phyloP scores from a whole-genome alignment of 768 basidiomycete species.

The Amanita phalloides region DNA sequence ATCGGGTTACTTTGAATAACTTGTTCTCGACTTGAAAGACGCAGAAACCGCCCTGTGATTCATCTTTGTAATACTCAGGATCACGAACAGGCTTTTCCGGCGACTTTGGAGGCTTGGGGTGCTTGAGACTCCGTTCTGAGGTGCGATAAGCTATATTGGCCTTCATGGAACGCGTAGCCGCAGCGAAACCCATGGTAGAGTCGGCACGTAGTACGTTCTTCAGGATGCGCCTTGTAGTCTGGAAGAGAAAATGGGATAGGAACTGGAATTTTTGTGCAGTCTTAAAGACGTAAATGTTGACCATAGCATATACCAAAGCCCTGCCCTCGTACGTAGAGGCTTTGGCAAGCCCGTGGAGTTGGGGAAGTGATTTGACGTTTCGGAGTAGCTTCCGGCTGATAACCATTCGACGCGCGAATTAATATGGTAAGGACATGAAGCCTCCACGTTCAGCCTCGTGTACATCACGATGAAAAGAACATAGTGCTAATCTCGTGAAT shows the following conservation, averaged over 20 bases:
- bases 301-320: conserved; percentile 16
- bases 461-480: conserved; percentile 4
- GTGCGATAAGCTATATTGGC: conserved; percentile 9
- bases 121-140: conserved; percentile 5
- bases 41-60: conserved; percentile 37
- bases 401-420: conserved; percentile 2
- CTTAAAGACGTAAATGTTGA: conserved; percentile 25
- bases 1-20: conserved; percentile 45
- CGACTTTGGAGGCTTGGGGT: conserved; percentile 2
- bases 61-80: conserved; percentile 22
- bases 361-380: not conserved
- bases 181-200: conserved; percentile 5
- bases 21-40: conserved; percentile 50
- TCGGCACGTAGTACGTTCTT: conserved; percentile 8
- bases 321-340: conserved; percentile 3
- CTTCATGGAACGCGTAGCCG: conserved; percentile 9
- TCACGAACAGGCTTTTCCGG: conserved; percentile 16
- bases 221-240: conserved; percentile 21
- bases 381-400: not conserved
- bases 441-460: conserved; percentile 7
- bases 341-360: not conserved
- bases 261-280: conserved; percentile 25
- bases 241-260: conserved; percentile 19
- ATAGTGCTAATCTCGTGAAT: not conserved
- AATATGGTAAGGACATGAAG: conserved; percentile 5